Evolutionary conservation across 2,329 filamentous ascomycete species (phyloP), one percentile per base, ranked within the genome.

Genomic region (Pseudogymnoascus sp.): DNA sequence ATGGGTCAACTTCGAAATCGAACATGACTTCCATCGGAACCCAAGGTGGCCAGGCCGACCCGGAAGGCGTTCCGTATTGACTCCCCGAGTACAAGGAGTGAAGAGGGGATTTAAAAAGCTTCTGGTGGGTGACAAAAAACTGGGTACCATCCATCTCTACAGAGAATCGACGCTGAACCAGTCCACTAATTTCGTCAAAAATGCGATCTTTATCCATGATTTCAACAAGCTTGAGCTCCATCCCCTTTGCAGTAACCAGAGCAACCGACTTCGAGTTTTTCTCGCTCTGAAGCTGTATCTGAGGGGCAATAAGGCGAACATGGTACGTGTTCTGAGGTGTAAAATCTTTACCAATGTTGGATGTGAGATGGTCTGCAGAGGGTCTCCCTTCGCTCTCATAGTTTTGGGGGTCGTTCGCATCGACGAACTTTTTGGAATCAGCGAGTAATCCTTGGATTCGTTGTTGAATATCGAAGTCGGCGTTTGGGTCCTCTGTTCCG

Each of bases 21-120:
- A 96, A 97, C 88, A 99, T 97, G 68, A 96, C 90, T 75, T 99
- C 94, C 77, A 99, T 88, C 0, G 94, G 94, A 54, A 97, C 90
- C 94, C 94, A 99, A 0, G 94, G 94, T 9, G 94, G 94, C 94
- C 95, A 99, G 13, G 90, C 86, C 2, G 92, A 90, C 8, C 91
- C 91, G 36, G 84, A 81, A 40, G 90, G 85, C 31, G 92, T 88
- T 37, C 95, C 95, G 70, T 99, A 99, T 63, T 86, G 88, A 74
- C 93, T 96, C 60, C 92, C 93, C 21, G 93, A 92, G 72, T 99
- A 97, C 80, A 96, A 88, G 60, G 94, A 92, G 60, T 97, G 81
- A 65, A 95, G 84, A 64, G 90, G 88, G 8, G 88, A 89, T 10
- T 84, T 83, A 74, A 99, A 93, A 73, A 88, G 94, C 76, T 95